Evolutionary conservation across 176 grass and related monocot species (phyloP), one percentile per base, ranked within the genome.

Genomic region (Aegilops bicornis): DNA sequence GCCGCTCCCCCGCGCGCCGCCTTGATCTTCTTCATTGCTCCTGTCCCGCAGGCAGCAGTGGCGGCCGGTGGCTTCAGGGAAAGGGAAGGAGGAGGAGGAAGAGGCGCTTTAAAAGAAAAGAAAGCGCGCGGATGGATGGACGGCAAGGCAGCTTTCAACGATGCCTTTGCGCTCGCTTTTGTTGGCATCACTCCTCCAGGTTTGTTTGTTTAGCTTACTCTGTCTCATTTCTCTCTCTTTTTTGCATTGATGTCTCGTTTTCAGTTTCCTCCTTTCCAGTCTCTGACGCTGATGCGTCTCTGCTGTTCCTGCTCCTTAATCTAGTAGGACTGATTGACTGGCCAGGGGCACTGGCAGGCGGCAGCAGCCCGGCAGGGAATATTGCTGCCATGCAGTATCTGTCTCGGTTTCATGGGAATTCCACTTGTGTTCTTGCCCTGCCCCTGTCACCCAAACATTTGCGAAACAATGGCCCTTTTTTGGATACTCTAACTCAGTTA

Each of bases 91-190:
- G 60, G 32, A 6, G 15, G 77, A 8, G 42, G 65, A 24, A 11
- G 13, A 25, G 54, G 59, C 81, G 89, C 89, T 80, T 87, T 91
- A 87, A 87, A 87, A 83, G 86, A 88, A 83, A 88, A 90, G 80
- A 84, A 80, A 87, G 66, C 75, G 80, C 85, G 65, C 64, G 84
- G 58, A 80, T n/a, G 36, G 48, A 22, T 9, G 25, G 56, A 80
- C 17, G 36, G 48, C 70, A 73, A 27, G 14, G 72, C 13, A 40
- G 69, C 69, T 71, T 40, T 70, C 32, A 73, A 63, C 63, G 32
- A 62, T 15, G 80, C 19, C 60, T 85, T 80, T 73, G 77, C 3
- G 43, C 43, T 47, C 12, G 43, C 84, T 83, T 83, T 87, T 87
- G 80, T 9, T 83, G 63, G 62, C 48, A 27, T 12, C 43, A 50